Conservation (phyloP, 2,329 filamentous ascomycete genomes). For the Tetracladium maxilliforme region DNA sequence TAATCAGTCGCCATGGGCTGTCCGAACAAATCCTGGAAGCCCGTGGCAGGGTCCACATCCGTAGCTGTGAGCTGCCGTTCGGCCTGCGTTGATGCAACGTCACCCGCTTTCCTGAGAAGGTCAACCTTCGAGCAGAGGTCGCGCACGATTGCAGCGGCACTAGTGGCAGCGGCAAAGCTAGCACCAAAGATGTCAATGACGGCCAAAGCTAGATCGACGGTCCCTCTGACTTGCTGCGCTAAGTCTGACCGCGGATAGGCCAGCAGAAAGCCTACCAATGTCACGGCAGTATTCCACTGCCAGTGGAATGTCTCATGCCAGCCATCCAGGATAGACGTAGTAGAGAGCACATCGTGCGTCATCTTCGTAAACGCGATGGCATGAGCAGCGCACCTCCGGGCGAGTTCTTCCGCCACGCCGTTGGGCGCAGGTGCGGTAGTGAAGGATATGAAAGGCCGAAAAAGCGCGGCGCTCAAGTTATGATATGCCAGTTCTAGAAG, state of each 20-base stretch:
- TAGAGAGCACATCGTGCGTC: conserved; percentile 17
- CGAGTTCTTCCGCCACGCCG: conserved; percentile 12
- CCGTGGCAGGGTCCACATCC: too few species aligned
- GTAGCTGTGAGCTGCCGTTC: too few species aligned
- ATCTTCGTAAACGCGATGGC: conserved; percentile 21
- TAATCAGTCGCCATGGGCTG: too few species aligned
- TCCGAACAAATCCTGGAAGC: too few species aligned
- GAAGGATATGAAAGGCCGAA: conserved; percentile 24
- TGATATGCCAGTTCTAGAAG: conserved; percentile 27
- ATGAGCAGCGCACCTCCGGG: conserved; percentile 15
- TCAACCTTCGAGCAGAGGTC: conserved; percentile 15
- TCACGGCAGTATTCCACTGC: conserved; percentile 25
- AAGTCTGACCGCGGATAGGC: conserved; percentile 17
- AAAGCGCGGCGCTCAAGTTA: conserved; percentile 19
- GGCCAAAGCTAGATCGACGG: conserved; percentile 16
- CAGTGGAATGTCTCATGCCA: conserved; percentile 24
- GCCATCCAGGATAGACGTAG: conserved; percentile 17
- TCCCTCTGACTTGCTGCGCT: conserved; percentile 13
- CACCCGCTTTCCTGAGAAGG: too few species aligned
- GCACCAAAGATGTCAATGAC: conserved; percentile 20
- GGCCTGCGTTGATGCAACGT: too few species aligned
- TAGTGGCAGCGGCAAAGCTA: conserved; percentile 16
- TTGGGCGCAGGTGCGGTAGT: conserved; percentile 3
- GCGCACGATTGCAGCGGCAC: conserved; percentile 16
- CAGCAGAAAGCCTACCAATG: conserved; percentile 23